phyloP scores from a whole-genome alignment of 2,329 filamentous ascomycete species.

The Penicillium sp. region DNA sequence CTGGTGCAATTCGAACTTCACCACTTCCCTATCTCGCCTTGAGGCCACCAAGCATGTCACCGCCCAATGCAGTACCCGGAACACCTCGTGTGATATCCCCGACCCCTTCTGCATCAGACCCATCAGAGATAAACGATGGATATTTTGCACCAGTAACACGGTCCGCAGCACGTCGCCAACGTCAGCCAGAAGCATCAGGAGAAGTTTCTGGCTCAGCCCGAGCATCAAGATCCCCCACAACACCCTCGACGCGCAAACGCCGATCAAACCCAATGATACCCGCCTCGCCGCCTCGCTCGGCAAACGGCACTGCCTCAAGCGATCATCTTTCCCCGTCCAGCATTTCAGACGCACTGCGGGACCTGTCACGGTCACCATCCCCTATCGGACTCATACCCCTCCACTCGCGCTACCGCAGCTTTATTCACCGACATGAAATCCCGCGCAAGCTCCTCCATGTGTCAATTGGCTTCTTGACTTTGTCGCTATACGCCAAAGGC shows the following conservation, averaged over 20 bases:
- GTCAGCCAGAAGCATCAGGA: slow-evolving; percentile 50
- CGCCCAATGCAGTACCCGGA: slow-evolving; percentile 62
- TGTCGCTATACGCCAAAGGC: slow-evolving; percentile 79
- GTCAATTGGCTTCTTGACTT: slow-evolving; percentile 91
- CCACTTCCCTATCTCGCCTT: slow-evolving; percentile 52
- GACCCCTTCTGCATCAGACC: slow-evolving; percentile 67
- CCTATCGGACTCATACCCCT: slow-evolving; percentile 93
- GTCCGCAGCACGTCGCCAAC: slow-evolving; percentile 62
- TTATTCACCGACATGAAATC: slow-evolving; percentile 96
- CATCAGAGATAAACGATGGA: slow-evolving; percentile 52
- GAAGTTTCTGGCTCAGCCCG: slow-evolving; percentile 46
- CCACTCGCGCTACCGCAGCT: slow-evolving; percentile 83
- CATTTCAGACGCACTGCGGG: slow-evolving; percentile 71
- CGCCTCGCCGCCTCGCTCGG: slow-evolving; percentile 36
- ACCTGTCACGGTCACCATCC: slow-evolving; percentile 86
- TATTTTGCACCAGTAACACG: slow-evolving; percentile 76
- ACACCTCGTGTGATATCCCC: slow-evolving; percentile 89
- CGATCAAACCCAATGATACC: slow-evolving; percentile 42
- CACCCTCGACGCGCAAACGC: slow-evolving; percentile 30
- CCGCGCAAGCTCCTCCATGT: slow-evolving; percentile 91
- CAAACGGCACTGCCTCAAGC: slow-evolving; percentile 42
- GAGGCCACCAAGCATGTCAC: slow-evolving; percentile 40
- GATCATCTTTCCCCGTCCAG: slow-evolving; percentile 47
- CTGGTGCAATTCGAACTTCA: slow-evolving; percentile 27
- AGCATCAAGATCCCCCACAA: slow-evolving; percentile 46